phyloP scores from a whole-genome alignment of 805 yeast genomes.

The Barnettozyma pratensis region DNA sequence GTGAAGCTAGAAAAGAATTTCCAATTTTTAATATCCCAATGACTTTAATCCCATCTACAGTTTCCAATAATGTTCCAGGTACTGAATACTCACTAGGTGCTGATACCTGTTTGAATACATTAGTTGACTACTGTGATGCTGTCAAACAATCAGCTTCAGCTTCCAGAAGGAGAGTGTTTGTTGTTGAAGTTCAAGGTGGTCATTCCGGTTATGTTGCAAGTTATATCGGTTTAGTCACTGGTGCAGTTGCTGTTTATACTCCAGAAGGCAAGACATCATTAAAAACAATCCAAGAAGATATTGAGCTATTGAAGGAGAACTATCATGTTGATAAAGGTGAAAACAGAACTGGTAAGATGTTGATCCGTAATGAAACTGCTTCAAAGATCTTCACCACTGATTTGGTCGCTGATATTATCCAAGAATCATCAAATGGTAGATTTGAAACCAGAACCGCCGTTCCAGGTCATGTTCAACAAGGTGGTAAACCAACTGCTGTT shows the following conservation, averaged over 20 bases:
- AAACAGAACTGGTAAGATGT: slow-evolving; percentile 77
- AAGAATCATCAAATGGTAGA: slow-evolving; percentile 66
- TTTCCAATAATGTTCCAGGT: slow-evolving; percentile 98
- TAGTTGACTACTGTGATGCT: slow-evolving; percentile 90
- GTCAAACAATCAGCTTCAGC: slow-evolving; percentile 94
- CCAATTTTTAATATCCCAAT: slow-evolving; percentile 94
- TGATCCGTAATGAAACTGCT: slow-evolving; percentile 80
- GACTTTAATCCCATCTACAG: slow-evolving; percentile 91
- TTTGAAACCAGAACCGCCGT: slow-evolving; percentile 93
- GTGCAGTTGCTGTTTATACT: slow-evolving; percentile 86
- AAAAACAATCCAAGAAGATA: slow-evolving; percentile 68
- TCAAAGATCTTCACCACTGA: slow-evolving; percentile 79
- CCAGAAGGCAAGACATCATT: slow-evolving; percentile 81
- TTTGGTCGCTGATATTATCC: slow-evolving; percentile 76
- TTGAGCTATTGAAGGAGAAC: slow-evolving; percentile 59
- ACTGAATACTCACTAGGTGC: slow-evolving; percentile 93
- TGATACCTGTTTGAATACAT: slow-evolving; percentile 90
- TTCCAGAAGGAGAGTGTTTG: slow-evolving; percentile 88
- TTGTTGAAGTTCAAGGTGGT: slow-evolving; percentile 98
- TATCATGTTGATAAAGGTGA: slow-evolving; percentile 74
- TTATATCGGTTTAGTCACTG: slow-evolving; percentile 75
- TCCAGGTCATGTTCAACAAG: slow-evolving; percentile 98
- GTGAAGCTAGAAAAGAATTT: slow-evolving; percentile 67
- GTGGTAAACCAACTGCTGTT: slow-evolving; percentile 90
- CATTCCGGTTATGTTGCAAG: slow-evolving; percentile 92